Conservation (phyloP, 306 rosid genomes). For the Senna siamea region DNA sequence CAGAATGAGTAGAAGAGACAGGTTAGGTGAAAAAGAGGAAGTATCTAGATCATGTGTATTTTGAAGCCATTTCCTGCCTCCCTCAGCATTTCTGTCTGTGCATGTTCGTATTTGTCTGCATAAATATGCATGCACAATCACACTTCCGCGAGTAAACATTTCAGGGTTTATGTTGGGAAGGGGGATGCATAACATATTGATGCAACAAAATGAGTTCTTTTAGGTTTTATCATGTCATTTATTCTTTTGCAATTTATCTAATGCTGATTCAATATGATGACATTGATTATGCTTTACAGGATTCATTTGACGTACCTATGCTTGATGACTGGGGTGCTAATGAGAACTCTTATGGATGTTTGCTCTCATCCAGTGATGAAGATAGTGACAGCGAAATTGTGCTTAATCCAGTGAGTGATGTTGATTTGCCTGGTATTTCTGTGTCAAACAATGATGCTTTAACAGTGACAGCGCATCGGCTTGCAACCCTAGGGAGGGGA, state of each 20-base stretch:
- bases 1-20: background rate
- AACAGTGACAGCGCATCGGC: conserved; percentile 68
- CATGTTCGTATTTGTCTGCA: background rate
- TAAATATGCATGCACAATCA: background rate
- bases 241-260: background rate
- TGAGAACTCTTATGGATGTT: conserved; percentile 47
- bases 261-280: conserved; percentile 9
- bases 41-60: conserved; percentile 3
- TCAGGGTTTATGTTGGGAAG: conserved; percentile 23
- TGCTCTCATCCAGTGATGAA: conserved; percentile 74
- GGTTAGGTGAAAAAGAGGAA: background rate
- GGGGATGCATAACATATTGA: conserved; percentile 6
- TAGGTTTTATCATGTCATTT: background rate
- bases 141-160: background rate
- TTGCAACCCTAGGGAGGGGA: conserved; percentile 68
- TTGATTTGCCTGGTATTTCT: conserved; percentile 74
- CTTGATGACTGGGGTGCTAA: conserved; percentile 61
- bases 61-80: conserved; percentile 11
- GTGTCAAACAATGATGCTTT: conserved; percentile 61
- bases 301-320: conserved; percentile 57
- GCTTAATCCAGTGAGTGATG: conserved; percentile 59
- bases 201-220: conserved; percentile 10
- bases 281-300: conserved; percentile 47
- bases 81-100: background rate
- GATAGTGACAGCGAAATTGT: conserved; percentile 68